Percentiles rank a stretch among this genome's conserved stretches.
phyloP scores from a whole-genome alignment of 2,329 filamentous ascomycete genomes.

The Talaromyces piceae region DNA sequence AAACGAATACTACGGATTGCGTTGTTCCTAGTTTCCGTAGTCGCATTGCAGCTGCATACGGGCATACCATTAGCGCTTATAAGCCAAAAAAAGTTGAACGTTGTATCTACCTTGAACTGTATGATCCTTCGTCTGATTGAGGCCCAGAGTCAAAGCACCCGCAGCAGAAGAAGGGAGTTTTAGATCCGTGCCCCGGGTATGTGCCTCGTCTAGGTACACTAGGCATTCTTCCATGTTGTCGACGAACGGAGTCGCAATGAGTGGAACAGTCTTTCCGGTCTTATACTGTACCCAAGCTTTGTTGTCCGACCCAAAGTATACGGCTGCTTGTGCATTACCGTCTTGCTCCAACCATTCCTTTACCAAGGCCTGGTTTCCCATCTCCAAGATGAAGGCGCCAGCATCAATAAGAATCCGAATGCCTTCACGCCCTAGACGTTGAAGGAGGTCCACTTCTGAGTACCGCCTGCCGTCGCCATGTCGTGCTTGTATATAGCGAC shows the following conservation, averaged over 20 bases:
- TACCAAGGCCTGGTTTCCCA: slow-evolving; percentile 47
- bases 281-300: slow-evolving; percentile 40
- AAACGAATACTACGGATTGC: slow-evolving; percentile 49
- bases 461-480: slow-evolving; percentile 27
- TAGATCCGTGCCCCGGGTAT: slow-evolving; percentile 55
- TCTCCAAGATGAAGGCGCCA: slow-evolving; percentile 57
- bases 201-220: slow-evolving; percentile 55
- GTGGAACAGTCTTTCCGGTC: slow-evolving; percentile 31
- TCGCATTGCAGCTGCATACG: slow-evolving; percentile 53
- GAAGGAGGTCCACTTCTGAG: slow-evolving; percentile 41
- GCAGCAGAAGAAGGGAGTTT: slow-evolving; percentile 43
- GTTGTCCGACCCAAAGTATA: slow-evolving; percentile 48
- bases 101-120: slow-evolving; percentile 48
- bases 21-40: slow-evolving; percentile 52
- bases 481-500: slow-evolving; percentile 37
- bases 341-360: slow-evolving; percentile 46
- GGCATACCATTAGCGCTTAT: neutral
- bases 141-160: slow-evolving; percentile 51
- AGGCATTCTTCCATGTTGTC: slow-evolving; percentile 47
- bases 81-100: slow-evolving; percentile 1
- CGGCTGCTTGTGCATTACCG: slow-evolving; percentile 38
- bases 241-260: slow-evolving; percentile 49
- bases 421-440: slow-evolving; percentile 22
- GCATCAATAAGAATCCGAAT: slow-evolving; percentile 57
- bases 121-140: slow-evolving; percentile 53